Percentiles rank a stretch among this genome's conserved stretches.
Evolutionary conservation across 768 basidiomycete species (phyloP).

Genomic region (Panaeolus papilionaceus): DNA sequence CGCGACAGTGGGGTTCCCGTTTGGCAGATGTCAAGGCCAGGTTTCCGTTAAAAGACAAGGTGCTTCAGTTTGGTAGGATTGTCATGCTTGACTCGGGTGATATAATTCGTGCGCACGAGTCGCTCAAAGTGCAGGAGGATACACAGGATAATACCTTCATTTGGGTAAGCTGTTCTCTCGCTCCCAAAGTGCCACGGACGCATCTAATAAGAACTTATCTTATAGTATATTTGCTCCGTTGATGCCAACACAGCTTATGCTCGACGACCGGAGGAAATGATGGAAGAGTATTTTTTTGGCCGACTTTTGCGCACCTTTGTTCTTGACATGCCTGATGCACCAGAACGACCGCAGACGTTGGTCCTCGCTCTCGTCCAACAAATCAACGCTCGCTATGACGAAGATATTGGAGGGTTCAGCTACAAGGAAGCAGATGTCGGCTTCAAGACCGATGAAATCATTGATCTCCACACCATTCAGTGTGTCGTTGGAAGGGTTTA

Average conservation of each 20-base stretch:
- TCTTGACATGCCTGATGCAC: not conserved
- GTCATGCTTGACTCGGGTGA: slow-evolving; percentile 11
- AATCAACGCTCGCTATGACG: not conserved
- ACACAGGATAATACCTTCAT: slow-evolving; percentile 15
- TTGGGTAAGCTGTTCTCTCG: not conserved
- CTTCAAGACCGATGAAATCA: not conserved
- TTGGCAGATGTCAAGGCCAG: not conserved
- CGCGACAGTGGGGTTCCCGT: not conserved
- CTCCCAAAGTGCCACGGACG: not conserved
- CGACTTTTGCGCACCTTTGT: not conserved
- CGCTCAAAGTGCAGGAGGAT: slow-evolving; percentile 8
- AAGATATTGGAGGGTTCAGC: not conserved
- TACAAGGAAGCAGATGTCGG: not conserved
- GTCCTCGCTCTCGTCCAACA: not conserved
- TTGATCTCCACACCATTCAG: not conserved
- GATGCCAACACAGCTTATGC: not conserved
- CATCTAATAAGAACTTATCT: not conserved
- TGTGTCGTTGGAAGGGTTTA: not conserved
- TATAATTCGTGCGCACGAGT: not conserved
- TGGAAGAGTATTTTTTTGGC: not conserved
- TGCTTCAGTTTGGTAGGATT: not conserved
- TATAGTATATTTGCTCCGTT: not conserved
- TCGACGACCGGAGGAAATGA: not conserved
- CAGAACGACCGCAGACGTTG: not conserved
- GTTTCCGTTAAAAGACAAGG: not conserved